phyloP scores from a whole-genome alignment of 2,329 filamentous ascomycete species.

The Exophiala spinifera region DNA sequence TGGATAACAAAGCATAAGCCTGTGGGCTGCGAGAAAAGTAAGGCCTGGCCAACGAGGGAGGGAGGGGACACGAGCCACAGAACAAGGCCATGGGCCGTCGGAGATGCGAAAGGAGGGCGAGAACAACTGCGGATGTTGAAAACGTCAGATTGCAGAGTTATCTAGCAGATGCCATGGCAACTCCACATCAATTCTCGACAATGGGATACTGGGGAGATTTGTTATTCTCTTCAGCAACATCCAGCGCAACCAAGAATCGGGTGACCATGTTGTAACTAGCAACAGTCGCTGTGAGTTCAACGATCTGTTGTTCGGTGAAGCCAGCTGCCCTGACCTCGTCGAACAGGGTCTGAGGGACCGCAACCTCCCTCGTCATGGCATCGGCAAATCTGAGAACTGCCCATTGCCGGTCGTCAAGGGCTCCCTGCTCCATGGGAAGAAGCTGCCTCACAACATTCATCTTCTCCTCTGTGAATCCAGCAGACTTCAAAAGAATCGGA shows the following conservation, averaged over 20 bases:
- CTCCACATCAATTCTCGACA: not conserved
- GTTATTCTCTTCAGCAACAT: conserved; percentile 54
- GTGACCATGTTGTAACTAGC: conserved; percentile 89
- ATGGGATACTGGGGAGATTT: conserved; percentile 26
- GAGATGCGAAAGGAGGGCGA: no score
- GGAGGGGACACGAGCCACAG: no score
- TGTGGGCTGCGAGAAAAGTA: no score
- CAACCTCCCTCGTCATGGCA: conserved; percentile 75
- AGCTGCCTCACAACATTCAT: conserved; percentile 46
- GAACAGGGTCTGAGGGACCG: conserved; percentile 68
- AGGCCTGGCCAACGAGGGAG: no score
- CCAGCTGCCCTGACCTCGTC: conserved; percentile 51
- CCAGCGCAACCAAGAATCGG: conserved; percentile 76
- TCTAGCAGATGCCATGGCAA: not conserved
- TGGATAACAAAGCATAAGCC: no score
- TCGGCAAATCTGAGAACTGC: conserved; percentile 72
- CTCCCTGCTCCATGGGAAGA: conserved; percentile 36
- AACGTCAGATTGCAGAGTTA: no score
- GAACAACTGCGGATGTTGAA: no score
- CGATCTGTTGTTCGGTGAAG: conserved; percentile 70
- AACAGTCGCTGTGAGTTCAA: conserved; percentile 80
- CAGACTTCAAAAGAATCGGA: conserved; percentile 62
- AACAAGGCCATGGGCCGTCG: no score
- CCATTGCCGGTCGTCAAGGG: conserved; percentile 50
- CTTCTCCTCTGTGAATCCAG: conserved; percentile 53